These are phyloP conservation scores for Geotrichum phurueaensis DNA, from an alignment of 1,139 yeast species.

Conservation along the genomic window DNA sequence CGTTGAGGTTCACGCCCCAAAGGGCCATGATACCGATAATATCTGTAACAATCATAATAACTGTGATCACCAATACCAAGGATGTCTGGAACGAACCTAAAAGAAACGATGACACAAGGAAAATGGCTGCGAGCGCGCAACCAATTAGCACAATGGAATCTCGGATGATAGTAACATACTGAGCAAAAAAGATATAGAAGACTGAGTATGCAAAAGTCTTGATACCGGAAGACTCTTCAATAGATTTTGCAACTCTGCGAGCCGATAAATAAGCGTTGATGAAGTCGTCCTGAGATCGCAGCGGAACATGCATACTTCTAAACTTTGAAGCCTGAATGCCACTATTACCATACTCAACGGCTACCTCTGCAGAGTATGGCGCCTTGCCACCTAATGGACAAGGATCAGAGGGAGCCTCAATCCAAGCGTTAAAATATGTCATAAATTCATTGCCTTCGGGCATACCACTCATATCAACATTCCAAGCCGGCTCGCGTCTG, in stretches of 20 bases:
- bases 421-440: slow-evolving; percentile 74
- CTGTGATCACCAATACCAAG: slow-evolving; percentile 50
- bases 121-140: slow-evolving; percentile 52
- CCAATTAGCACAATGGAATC: slow-evolving; percentile 53
- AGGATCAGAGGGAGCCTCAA: slow-evolving; percentile 74
- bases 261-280: slow-evolving; percentile 75
- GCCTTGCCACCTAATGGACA: slow-evolving; percentile 97
- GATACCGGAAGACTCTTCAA: slow-evolving; percentile 43
- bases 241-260: slow-evolving; percentile 57
- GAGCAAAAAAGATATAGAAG: slow-evolving; percentile 87
- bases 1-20: slow-evolving; percentile 75
- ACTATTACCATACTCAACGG: slow-evolving; percentile 37
- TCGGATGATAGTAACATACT: slow-evolving; percentile 59
- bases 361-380: slow-evolving; percentile 65
- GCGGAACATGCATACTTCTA: slow-evolving; percentile 74
- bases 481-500: slow-evolving; percentile 55
- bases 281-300: slow-evolving; percentile 77
- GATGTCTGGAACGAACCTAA: slow-evolving; percentile 67
- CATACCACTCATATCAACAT: slow-evolving; percentile 71
- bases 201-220: slow-evolving; percentile 88
- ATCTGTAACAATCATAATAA: slow-evolving; percentile 58
- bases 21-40: slow-evolving; percentile 77
- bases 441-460: slow-evolving; percentile 74
- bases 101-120: slow-evolving; percentile 49
- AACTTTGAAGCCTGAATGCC: slow-evolving; percentile 57